Evolutionary conservation across 352 stramenopile genomes (phyloP), one percentile per base, ranked within the genome.

Genomic region (Phytophthora pisi): DNA sequence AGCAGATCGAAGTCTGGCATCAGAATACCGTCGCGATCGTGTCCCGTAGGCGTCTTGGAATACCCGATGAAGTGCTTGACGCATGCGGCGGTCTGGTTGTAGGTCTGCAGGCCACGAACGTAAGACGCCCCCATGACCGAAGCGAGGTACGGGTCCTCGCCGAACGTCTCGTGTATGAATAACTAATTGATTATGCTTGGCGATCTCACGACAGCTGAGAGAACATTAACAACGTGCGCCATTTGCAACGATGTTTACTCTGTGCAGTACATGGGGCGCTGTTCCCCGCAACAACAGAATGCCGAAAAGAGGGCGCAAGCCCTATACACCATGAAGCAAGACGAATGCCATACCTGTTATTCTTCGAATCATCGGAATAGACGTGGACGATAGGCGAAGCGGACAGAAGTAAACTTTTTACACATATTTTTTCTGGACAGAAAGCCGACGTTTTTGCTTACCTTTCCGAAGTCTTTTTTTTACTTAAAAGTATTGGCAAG

Each of bases 1-100:
- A 90, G 69, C 24, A 93, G 36, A 50, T 93, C 80, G 54, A 78
- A 93, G 43, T 90, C 75, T 1, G 60, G 26, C 28, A 73, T 64
- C 2, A 24, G 6, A 3, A 60, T n/a, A n/a, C 43, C 30, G 26
- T 71, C 64, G 3, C 51, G 50, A 18, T 71, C 64, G n/a, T 70
- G 56, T 1, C 52, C 52, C 3, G 45, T 68, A 0, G 45, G 23
- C 0, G 61, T 68, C 52, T 86, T 84, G 9, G 81, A 90, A 60
- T 96, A 96, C 4, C 59, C 89, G 26, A 96, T 89, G 62, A 96
- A 78, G 64, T 96, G 86, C 55, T 97, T 97, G 70, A 93, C 84
- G 56, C 88, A 96, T 2, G 89, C 90, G 6, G 89, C 86, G 1
- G 79, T 79, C 11, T 79, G 64, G 47, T 80, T 81, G 55, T 72